Base-by-base conservation (phyloP, 345 rosid genomes). In the Microthlaspi erraticum region DNA sequence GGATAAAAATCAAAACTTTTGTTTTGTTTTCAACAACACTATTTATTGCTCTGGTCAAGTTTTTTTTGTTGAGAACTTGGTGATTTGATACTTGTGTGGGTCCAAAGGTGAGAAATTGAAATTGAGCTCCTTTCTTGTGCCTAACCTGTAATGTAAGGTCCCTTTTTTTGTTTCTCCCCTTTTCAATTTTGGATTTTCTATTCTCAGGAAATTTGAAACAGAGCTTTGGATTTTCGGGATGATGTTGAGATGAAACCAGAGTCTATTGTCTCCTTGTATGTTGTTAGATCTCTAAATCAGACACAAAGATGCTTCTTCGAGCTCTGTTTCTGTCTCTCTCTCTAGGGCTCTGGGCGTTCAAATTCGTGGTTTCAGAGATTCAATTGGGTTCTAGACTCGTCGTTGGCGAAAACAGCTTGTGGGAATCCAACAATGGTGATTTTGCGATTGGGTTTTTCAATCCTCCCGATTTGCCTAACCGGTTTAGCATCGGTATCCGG, bases 341-440 rank as follows among this genome's bases (percentile, higher is more conserved):
- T 46, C 37, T 76, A 55, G 81, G 77, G 57, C 77, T 73, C 60
- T 77, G 63, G 66, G 58, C 77, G 16, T 59, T 81, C 36, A 79
- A 46, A 31, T 72, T 41, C 8, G 90, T 65, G 7, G 61, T 68
- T 76, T 81, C 96, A 9, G 78, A 84, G 59, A 78, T 91, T 79
- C 78, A 82, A 6, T 31, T 91, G 36, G 93, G 96, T 45, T 82
- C 96, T 31, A 87, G 76, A 64, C 82, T 89, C 11, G 81, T 81
- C 10, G 83, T 78, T 3, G 82, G 60, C 34, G 90, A 82, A 60
- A 79, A 76, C 53, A 79, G 70, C 56, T 75, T 64, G 2, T 91
- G 97, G 97, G 84, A 81, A 36, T 91, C 97, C 14, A 61, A 86
- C 36, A 77, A 78, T 64, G 89, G 91, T 42, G 81, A 84, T 81